phyloP scores from a whole-genome alignment of 2,329 filamentous ascomycete genomes.

The Neobulgaria alba region DNA sequence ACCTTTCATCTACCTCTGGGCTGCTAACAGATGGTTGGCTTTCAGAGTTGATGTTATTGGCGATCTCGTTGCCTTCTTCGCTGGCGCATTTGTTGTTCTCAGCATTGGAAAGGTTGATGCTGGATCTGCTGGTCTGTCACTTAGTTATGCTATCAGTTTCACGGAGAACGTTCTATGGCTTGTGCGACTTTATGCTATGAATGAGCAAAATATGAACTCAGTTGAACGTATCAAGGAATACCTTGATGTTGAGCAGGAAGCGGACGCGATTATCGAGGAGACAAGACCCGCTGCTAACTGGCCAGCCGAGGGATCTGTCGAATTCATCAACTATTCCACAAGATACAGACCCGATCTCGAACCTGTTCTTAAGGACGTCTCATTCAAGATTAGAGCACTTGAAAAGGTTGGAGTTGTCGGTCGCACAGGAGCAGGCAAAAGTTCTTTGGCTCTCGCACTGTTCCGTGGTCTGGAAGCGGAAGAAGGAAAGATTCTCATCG shows the following conservation, averaged over 20 bases:
- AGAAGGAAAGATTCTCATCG: conserved; percentile 79
- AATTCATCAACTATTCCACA: conserved; percentile 84
- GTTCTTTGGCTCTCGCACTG: conserved; percentile 82
- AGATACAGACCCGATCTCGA: conserved; percentile 83
- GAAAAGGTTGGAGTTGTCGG: conserved; percentile 97
- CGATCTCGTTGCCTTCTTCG: conserved; percentile 86
- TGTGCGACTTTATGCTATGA: conserved; percentile 84
- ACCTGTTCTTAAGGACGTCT: conserved; percentile 73
- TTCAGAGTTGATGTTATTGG: conserved; percentile 87
- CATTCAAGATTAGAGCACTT: conserved; percentile 73
- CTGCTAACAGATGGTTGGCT: conserved; percentile 90
- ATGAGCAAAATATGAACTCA: conserved; percentile 99
- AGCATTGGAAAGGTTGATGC: conserved; percentile 79
- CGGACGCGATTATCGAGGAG: conserved; percentile 65
- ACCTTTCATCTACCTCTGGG: conserved; percentile 95
- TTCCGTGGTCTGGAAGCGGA: conserved; percentile 93
- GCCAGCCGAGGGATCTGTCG: conserved; percentile 77
- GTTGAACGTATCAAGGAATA: conserved; percentile 98
- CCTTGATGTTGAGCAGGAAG: conserved; percentile 91
- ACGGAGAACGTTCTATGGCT: conserved; percentile 97
- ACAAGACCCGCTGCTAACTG: conserved; percentile 71
- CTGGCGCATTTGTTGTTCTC: conserved; percentile 80
- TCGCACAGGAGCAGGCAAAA: conserved; percentile 92
- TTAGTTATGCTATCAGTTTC: conserved; percentile 94
- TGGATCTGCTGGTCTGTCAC: conserved; percentile 83